Conservation (phyloP, 306 rosid species). For the Rosa multiflora region DNA sequence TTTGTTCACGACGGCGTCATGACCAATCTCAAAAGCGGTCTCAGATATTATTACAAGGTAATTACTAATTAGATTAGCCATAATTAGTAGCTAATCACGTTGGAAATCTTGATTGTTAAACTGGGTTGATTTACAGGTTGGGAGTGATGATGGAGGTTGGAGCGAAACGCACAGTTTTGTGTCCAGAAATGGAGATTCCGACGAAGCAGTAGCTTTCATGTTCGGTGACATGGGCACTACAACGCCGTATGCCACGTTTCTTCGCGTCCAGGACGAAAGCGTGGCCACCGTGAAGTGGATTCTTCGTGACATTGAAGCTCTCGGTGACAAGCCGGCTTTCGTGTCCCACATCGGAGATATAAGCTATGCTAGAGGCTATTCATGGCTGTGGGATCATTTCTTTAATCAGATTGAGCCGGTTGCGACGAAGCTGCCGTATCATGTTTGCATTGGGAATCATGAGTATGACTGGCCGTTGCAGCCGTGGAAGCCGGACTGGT, state of each 20-base stretch:
- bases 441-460: constrained; percentile 91
- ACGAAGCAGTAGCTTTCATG: constrained; percentile 78
- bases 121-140: constrained; percentile 48
- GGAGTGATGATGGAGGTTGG: constrained; percentile 83
- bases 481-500: constrained; percentile 86
- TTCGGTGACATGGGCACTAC: constrained; percentile 94
- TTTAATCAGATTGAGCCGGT: constrained; percentile 73
- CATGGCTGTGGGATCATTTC: constrained; percentile 91
- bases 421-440: constrained; percentile 76
- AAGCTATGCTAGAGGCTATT: constrained; percentile 91
- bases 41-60: constrained; percentile 70
- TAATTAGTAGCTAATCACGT: neutral
- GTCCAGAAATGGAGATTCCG: constrained; percentile 59
- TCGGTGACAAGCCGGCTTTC: constrained; percentile 80
- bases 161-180: constrained; percentile 63
- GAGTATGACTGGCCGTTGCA: constrained; percentile 87
- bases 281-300: constrained; percentile 81
- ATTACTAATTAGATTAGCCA: neutral
- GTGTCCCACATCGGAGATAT: constrained; percentile 91
- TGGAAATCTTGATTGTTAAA: neutral
- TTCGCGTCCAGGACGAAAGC: constrained; percentile 82
- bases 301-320: constrained; percentile 78
- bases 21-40: constrained; percentile 59
- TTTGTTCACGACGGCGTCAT: constrained; percentile 69
- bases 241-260: constrained; percentile 70